Percentiles rank a stretch among this genome's conserved stretches.
Evolutionary conservation across 2,329 filamentous ascomycete species (phyloP).

Genomic region (Calonectria pseudoturangicola): DNA sequence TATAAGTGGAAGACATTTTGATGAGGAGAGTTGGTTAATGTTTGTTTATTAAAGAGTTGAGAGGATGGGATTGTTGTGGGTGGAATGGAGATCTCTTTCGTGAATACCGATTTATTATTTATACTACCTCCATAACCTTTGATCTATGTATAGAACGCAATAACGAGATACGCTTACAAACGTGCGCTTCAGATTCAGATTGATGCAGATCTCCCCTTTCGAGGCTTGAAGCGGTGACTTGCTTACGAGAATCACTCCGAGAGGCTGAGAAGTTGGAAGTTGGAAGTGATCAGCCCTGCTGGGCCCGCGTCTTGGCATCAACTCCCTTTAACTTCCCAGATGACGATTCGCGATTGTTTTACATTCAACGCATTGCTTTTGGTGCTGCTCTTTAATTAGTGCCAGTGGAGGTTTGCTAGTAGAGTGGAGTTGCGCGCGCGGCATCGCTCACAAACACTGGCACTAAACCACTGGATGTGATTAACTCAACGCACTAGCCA

Average conservation of each 20-base stretch:
- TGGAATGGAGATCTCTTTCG: not conserved
- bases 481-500: no score
- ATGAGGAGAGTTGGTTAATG: not conserved
- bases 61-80: not conserved
- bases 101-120: not conserved
- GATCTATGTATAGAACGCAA: not conserved
- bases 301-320: no score
- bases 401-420: not conserved
- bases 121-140: not conserved
- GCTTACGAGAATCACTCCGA: conserved; percentile 5
- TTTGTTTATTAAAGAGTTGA: not conserved
- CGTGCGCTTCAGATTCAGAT: not conserved
- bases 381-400: not conserved
- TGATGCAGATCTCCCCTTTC: not conserved
- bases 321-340: no score
- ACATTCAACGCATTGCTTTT: not conserved
- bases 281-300: not conserved
- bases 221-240: not conserved
- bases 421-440: not conserved
- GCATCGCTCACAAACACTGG: not conserved
- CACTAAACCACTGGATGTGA: not conserved
- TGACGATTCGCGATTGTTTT: not conserved
- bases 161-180: not conserved
- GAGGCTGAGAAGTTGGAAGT: not conserved
- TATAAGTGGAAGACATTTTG: conserved; percentile 7